Conservation (phyloP, 208 protist species). For the Leishmania amazonensis region DNA sequence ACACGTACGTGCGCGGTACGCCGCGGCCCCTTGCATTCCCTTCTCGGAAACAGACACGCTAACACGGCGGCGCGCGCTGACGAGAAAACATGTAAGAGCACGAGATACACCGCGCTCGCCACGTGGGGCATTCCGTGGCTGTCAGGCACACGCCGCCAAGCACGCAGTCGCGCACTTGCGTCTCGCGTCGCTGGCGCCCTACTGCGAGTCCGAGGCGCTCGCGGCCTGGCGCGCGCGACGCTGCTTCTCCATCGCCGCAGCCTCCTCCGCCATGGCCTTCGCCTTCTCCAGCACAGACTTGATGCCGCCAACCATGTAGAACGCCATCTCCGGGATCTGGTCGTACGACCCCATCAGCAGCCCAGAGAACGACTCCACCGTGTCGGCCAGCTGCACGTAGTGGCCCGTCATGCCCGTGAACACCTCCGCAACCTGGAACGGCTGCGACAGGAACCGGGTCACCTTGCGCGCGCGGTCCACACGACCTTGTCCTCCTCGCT, state of each 20-base stretch:
- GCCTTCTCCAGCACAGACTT: conserved; percentile 94
- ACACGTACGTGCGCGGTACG: too few species aligned
- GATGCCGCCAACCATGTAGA: conserved; percentile 98
- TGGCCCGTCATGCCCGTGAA: conserved; percentile 97
- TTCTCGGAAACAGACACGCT: too few species aligned
- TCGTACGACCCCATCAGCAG: conserved; percentile 95
- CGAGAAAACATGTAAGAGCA: not conserved
- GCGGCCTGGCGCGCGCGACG: conserved; percentile 51
- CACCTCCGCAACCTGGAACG: conserved; percentile 97
- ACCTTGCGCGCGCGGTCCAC: conserved; percentile 95
- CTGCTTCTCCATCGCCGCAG: conserved; percentile 62
- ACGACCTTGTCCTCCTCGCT: conserved; percentile 98
- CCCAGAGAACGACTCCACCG: conserved; percentile 94
- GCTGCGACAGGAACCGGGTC: conserved; percentile 97
- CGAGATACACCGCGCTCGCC: not conserved
- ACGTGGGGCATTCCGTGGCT: not conserved
- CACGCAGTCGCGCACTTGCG: not conserved
- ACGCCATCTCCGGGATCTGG: conserved; percentile 96
- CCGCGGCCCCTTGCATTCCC: too few species aligned
- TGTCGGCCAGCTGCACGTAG: conserved; percentile 95
- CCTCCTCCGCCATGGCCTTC: conserved; percentile 88
- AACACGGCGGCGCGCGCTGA: too few species aligned
- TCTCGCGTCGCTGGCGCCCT: not conserved
- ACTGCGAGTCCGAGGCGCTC: conserved; percentile 25
- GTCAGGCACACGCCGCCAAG: not conserved